phyloP scores from a whole-genome alignment of 2,329 filamentous ascomycete genomes.

The Cladobotryum protrusum region DNA sequence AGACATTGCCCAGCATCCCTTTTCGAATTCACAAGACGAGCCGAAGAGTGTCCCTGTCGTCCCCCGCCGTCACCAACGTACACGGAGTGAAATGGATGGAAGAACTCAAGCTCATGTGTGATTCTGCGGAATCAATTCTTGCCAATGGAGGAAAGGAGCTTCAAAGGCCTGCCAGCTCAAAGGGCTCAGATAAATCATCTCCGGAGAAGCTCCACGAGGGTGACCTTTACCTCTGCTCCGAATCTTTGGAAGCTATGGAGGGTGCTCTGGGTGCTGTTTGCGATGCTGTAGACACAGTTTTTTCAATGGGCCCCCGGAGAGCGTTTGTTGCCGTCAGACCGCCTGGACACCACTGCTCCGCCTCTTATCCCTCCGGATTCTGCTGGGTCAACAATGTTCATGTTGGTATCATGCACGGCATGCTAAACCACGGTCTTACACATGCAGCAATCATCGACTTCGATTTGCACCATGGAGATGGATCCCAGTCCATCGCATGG shows the following conservation, averaged over 20 bases:
- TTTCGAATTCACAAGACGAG: conserved; percentile 82
- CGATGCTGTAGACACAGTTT: conserved; percentile 84
- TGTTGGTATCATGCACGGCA: conserved; percentile 88
- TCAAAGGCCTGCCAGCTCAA: conserved; percentile 57
- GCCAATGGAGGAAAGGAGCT: conserved; percentile 74
- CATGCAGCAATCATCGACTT: conserved; percentile 93
- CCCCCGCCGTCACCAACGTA: conserved; percentile 78
- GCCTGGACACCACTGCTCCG: conserved; percentile 92
- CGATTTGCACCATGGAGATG: conserved; percentile 86
- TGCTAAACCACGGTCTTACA: conserved; percentile 76
- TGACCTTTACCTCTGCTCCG: conserved; percentile 82
- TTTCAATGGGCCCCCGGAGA: conserved; percentile 58
- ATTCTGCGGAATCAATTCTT: conserved; percentile 70
- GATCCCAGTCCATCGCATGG: conserved; percentile 94
- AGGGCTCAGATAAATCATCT: conserved; percentile 37
- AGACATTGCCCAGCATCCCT: conserved; percentile 54
- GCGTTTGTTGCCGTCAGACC: conserved; percentile 91
- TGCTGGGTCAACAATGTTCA: conserved; percentile 99
- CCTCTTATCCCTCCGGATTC: conserved; percentile 84
- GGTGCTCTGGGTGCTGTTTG: conserved; percentile 88
- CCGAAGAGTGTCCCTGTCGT: conserved; percentile 63
- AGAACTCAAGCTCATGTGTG: conserved; percentile 79
- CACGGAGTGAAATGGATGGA: conserved; percentile 93
- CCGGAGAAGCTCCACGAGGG: conserved; percentile 70
- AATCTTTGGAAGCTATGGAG: conserved; percentile 82